These are phyloP conservation scores for Kalmusia sp. DNA, from an alignment of 2,329 filamentous ascomycete genomes.

Conservation along the genomic window DNA sequence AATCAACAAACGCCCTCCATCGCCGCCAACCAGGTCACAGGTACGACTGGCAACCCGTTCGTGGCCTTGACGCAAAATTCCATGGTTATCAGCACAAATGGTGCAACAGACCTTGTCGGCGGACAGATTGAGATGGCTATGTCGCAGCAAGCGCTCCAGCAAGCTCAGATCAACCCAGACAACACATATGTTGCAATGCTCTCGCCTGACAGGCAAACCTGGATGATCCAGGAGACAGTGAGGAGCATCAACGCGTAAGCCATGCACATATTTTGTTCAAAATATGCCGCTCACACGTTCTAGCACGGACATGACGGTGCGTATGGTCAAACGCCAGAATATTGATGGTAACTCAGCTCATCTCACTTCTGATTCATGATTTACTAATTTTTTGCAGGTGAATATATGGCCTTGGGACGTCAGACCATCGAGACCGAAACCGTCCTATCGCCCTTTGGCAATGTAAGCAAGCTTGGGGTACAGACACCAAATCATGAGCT, in stretches of 20 bases:
- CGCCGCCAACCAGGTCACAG: conserved; percentile 45
- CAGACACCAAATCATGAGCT: too few species aligned
- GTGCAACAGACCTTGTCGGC: conserved; percentile 44
- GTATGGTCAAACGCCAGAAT: conserved; percentile 43
- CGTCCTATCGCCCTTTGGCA: conserved; percentile 41
- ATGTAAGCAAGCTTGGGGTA: too few species aligned
- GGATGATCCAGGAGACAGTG: conserved; percentile 48
- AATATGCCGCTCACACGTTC: conserved; percentile 4
- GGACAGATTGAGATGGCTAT: conserved; percentile 46
- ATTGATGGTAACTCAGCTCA: conserved; percentile 32
- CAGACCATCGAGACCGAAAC: conserved; percentile 45
- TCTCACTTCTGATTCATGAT: too few species aligned
- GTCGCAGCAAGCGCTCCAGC: conserved; percentile 35
- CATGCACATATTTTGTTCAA: background rate
- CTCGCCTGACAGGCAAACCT: conserved; percentile 45
- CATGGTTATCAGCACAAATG: conserved; percentile 45
- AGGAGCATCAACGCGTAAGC: conserved; percentile 42
- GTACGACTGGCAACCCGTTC: conserved; percentile 46
- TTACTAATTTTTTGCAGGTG: conserved; percentile 6
- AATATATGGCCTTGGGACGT: conserved; percentile 48
- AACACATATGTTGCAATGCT: conserved; percentile 48
- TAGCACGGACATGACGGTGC: conserved; percentile 45
- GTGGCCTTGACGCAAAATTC: conserved; percentile 41
- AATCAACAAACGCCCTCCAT: conserved; percentile 47
- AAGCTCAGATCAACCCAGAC: conserved; percentile 38